Evolutionary conservation across 805 yeast species (phyloP).

Genomic region (Wickerhamomyces subpelliculosus): DNA sequence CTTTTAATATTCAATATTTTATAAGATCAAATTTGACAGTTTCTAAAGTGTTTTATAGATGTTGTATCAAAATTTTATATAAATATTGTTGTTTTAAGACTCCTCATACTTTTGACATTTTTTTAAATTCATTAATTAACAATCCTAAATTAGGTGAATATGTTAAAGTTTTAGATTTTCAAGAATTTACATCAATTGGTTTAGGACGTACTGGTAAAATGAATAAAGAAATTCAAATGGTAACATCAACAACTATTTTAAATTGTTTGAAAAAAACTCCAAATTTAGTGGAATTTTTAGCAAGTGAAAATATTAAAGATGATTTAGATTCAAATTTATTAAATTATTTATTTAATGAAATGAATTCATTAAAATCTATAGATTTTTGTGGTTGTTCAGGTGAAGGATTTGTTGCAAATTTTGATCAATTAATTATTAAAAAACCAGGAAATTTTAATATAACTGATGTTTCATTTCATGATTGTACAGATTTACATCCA

Average conservation of each 20-base stretch:
- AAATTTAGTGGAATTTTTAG: conserved; percentile 69
- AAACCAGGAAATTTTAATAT: conserved; percentile 15
- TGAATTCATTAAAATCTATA: conserved; percentile 54
- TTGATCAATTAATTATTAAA: conserved; percentile 31
- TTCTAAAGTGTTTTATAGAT: conserved; percentile 49
- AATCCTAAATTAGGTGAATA: conserved; percentile 45
- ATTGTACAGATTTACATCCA: conserved; percentile 70
- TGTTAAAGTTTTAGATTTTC: conserved; percentile 77
- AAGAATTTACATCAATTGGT: conserved; percentile 84
- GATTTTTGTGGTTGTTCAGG: conserved; percentile 90
- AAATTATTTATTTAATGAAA: conserved; percentile 43
- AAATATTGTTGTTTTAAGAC: conserved; percentile 69
- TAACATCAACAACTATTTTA: conserved; percentile 65
- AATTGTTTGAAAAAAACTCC: conserved; percentile 58
- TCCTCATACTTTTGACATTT: conserved; percentile 71
- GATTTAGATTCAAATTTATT: conserved; percentile 64
- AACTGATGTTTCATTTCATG: conserved; percentile 64
- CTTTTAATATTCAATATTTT: conserved; percentile 44
- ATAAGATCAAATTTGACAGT: conserved; percentile 47
- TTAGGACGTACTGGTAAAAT: conserved; percentile 82
- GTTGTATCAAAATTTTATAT: conserved; percentile 52
- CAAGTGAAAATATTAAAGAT: conserved; percentile 78
- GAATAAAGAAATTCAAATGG: conserved; percentile 90
- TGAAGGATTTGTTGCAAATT: conserved; percentile 50
- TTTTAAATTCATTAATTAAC: conserved; percentile 47